Percentiles rank a stretch among this genome's conserved stretches.
phyloP scores from a whole-genome alignment of 2,329 filamentous ascomycete genomes.

The Hirsutella rhossiliensis region DNA sequence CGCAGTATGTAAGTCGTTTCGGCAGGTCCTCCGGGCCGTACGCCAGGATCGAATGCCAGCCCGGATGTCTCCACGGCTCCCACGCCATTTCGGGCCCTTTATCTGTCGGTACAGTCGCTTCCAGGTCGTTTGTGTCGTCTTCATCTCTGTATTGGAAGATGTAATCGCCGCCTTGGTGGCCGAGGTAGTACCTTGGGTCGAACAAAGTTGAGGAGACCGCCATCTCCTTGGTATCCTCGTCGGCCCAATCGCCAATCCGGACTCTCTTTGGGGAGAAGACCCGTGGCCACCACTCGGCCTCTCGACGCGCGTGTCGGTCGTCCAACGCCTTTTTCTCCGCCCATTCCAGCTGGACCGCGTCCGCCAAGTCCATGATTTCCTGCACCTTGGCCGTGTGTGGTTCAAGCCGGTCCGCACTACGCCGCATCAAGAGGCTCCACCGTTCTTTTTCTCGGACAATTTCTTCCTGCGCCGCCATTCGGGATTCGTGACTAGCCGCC shows the following conservation, averaged over 20 bases:
- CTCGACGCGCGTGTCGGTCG: too few species aligned
- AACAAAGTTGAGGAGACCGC: background rate
- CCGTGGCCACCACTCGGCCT: background rate
- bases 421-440: background rate
- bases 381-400: too few species aligned
- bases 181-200: slow-evolving; percentile 11
- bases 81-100: background rate
- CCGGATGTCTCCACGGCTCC: background rate
- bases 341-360: too few species aligned
- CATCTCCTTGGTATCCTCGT: background rate
- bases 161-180: slow-evolving; percentile 11
- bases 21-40: background rate
- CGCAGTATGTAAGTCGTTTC: slow-evolving; percentile 8
- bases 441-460: background rate
- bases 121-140: background rate
- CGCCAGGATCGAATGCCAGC: background rate
- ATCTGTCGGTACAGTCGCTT: background rate
- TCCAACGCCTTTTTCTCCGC: too few species aligned
- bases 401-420: too few species aligned
- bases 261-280: background rate
- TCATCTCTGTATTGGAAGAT: slow-evolving; percentile 12
- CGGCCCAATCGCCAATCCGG: background rate
- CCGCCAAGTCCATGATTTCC: too few species aligned
- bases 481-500: background rate
- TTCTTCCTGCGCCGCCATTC: background rate